Base-by-base conservation (phyloP, 1,139 yeast species). In the Hyphopichia khmerensis region DNA sequence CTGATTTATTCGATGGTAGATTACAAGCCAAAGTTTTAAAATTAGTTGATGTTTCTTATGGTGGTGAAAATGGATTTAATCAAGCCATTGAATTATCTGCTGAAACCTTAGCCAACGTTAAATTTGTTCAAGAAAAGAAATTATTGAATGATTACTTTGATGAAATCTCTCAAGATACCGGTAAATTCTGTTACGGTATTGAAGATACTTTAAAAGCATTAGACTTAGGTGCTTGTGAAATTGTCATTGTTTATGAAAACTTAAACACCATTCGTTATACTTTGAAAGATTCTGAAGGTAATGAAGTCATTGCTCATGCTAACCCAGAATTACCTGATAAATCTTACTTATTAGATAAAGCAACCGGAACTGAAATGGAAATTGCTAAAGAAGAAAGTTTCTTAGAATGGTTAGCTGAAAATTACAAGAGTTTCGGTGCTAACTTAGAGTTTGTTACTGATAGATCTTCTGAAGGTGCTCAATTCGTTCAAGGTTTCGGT, bases 61-160 rank as follows among this genome's bases (percentile, higher is more conserved):
- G 99, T 67, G 99, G 99, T 60, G 99, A 93, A 70, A 93, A 93
- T 65, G 99, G 99, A 40, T 93, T 93, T 77, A 93, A 93, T 73
- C 99, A 93, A 73, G 99, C 99, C 41, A 93, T 93, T 60, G 99
- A 93, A 69, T 77, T 93, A 53, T 87, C 97, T 24, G 96, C 97
- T 35, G 99, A 93, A 74, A 87, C 99, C 19, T 79, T 93, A 59
- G 87, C 98, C 41, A 93, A 91, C 64, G 99, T 93, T 56, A 93
- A 93, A 69, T 93, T 93, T 64, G 95, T 93, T 48, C 99, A 93
- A 73, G 99, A 93, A 69, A 93, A 93, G 88, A 91, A 91, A 73
- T 82, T 93, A 57, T 84, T 93, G 64, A 87, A 88, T 50, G 78
- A 77, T 53, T 93, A 91, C 73, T 93, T 93, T 64, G 98, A 93